Conservation (phyloP, 2,329 filamentous ascomycete species). For the Diaporthe velutina region DNA sequence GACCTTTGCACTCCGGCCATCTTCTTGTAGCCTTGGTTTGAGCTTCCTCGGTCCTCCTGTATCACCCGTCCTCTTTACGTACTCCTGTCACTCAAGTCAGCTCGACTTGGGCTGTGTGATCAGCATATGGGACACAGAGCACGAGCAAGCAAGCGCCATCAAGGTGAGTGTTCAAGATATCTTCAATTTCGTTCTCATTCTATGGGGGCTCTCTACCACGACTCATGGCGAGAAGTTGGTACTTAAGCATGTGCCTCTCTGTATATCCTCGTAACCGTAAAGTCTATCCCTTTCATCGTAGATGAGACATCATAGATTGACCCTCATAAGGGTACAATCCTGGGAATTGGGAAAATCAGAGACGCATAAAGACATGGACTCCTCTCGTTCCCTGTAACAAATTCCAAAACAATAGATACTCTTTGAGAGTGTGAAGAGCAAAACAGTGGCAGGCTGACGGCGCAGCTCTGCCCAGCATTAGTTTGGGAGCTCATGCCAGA, state of each 20-base stretch:
- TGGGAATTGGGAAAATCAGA: not conserved
- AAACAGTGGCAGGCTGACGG: constrained; percentile 1
- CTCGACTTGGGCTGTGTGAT: not conserved
- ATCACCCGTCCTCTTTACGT: not conserved
- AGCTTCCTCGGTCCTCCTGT: not conserved
- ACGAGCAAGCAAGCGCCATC: not conserved
- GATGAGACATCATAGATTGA: constrained; percentile 12
- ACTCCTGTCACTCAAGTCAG: not conserved
- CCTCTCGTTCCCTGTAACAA: constrained; percentile 20
- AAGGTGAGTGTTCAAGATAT: not conserved
- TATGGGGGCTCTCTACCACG: constrained; percentile 12
- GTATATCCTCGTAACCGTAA: constrained; percentile 12
- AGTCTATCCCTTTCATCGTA: constrained; percentile 22
- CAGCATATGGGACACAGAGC: not conserved
- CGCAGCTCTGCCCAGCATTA: constrained; percentile 22
- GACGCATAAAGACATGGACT: constrained; percentile 1
- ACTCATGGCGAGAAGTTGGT: not conserved
- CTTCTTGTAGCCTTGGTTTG: no score
- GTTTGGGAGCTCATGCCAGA: not conserved
- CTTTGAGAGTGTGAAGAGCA: constrained; percentile 21
- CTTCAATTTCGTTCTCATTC: constrained; percentile 17
- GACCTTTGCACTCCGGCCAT: not conserved
- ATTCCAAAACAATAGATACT: constrained; percentile 8
- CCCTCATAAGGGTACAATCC: not conserved
- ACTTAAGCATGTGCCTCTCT: constrained; percentile 4